Base-by-base conservation (phyloP, 129 eudicot genomes). In the Pseudognaphalium luteoalbum region DNA sequence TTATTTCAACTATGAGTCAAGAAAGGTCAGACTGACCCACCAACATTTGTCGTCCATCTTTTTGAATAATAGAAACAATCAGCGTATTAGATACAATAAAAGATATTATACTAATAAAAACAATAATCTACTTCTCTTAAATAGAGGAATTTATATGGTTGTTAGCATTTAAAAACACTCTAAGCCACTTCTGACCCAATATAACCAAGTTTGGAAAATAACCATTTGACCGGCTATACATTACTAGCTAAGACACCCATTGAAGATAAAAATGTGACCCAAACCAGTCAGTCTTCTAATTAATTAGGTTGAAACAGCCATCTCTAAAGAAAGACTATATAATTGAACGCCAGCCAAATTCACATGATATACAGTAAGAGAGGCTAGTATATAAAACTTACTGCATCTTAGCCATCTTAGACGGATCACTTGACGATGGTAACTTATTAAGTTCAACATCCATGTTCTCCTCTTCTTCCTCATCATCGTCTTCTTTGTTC, bases 331-430 rank as follows among this genome's bases (percentile, higher is more conserved):
- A 41, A 41, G 10, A 14, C 47, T 9, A 41, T 10, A 41, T 9
- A 10, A 60, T 37, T 37, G n/a, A 11, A 22, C 22, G 25, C 25
- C 59, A 61, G 15, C 59, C 63, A 19, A 60, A 61, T 21, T 74
- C 50, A 74, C 70, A 42, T 9, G 33, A 62, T 66, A 6, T n/a
- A 8, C 15, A 37, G 10, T 19, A 37, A 44, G 65, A 56, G 8
- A 14, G 7, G 57, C 66, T 8, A 51, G 66, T 44, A 19, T 12
- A 74, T 57, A 3, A 74, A 73, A 81, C 95, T 80, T 79, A 91
- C 97, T 91, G 97, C 99, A 95, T 95, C 82, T 86, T 87, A 76
- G 99, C 90, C 91, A 83, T 77, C 83, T 91, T 95, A 51, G 88
- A 89, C 63, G 96, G 97, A 74, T 95, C 97, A 21, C 90, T 87